Percentiles rank a stretch among this genome's conserved stretches.
phyloP scores from a whole-genome alignment of 225 moss, liverwort and hornwort species.

The Lunularia cruciata region DNA sequence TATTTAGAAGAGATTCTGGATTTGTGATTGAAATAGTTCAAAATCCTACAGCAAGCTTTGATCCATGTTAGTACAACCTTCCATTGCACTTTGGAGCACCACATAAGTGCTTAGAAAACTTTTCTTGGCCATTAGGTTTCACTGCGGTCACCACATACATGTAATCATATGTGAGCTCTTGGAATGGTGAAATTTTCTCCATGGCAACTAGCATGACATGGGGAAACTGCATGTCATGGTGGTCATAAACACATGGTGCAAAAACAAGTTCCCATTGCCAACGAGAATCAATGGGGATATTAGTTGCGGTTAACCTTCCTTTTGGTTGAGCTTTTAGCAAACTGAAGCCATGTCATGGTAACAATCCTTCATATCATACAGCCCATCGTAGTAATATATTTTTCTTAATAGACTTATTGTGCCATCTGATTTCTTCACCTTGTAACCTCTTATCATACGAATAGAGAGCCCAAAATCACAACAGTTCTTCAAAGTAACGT shows the following conservation, averaged over 20 bases:
- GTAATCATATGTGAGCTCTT: slow-evolving; percentile 82
- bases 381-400: slow-evolving; percentile 69
- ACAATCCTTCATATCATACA: slow-evolving; percentile 54
- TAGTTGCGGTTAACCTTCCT: slow-evolving; percentile 39
- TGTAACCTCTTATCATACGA: slow-evolving; percentile 40
- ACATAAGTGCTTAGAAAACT: slow-evolving; percentile 56
- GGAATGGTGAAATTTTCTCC: slow-evolving; percentile 60
- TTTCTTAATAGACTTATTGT: slow-evolving; percentile 46
- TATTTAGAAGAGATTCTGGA: no score
- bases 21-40: no score
- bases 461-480: slow-evolving; percentile 29
- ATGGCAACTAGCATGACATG: slow-evolving; percentile 78
- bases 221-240: slow-evolving; percentile 62
- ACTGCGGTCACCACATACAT: slow-evolving; percentile 58
- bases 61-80: slow-evolving; percentile 61
- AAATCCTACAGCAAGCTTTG: no score
- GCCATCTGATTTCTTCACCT: slow-evolving; percentile 30
- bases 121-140: slow-evolving; percentile 47
- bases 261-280: slow-evolving; percentile 69
- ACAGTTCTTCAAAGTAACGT: slow-evolving; percentile 36
- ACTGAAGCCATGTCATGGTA: slow-evolving; percentile 38
- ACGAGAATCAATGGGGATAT: slow-evolving; percentile 51
- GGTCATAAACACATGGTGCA: slow-evolving; percentile 84
- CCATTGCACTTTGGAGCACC: slow-evolving; percentile 51
- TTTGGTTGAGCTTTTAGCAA: slow-evolving; percentile 52